phyloP scores from a whole-genome alignment of 192 early-diverging fungal species.

The Podila clonocystis region DNA sequence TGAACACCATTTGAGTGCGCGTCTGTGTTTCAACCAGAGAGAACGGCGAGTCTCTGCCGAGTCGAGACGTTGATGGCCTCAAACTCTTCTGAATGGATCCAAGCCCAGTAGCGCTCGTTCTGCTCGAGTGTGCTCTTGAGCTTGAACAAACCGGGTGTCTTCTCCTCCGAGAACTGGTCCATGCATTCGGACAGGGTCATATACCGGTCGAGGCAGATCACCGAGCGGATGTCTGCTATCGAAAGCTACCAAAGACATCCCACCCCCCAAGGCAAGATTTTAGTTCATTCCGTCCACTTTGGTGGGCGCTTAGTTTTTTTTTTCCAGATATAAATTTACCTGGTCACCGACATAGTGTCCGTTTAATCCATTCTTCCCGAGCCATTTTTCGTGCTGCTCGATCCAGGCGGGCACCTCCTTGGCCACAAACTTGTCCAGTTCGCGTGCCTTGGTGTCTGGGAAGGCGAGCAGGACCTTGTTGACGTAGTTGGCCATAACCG shows the following conservation, averaged over 20 bases:
- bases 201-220: slow-evolving; percentile 31
- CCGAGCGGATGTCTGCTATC: slow-evolving; percentile 33
- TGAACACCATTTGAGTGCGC: background rate
- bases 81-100: slow-evolving; percentile 29
- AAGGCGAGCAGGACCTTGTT: slow-evolving; percentile 44
- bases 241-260: slow-evolving; percentile 14
- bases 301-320: too few relatives aligned
- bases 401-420: slow-evolving; percentile 27
- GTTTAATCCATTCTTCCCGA: slow-evolving; percentile 7
- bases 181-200: slow-evolving; percentile 40
- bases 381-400: slow-evolving; percentile 37
- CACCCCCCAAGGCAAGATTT: background rate
- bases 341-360: slow-evolving; percentile 30
- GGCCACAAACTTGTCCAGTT: slow-evolving; percentile 24
- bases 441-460: slow-evolving; percentile 26
- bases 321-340: background rate
- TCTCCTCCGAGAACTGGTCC: slow-evolving; percentile 10
- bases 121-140: slow-evolving; percentile 15
- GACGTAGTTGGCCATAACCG: slow-evolving; percentile 28
- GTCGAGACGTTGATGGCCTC: slow-evolving; percentile 36
- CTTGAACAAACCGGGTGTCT: slow-evolving; percentile 24
- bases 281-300: too few relatives aligned
- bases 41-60: slow-evolving; percentile 25
- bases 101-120: slow-evolving; percentile 14
- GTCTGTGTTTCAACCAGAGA: slow-evolving; percentile 21